Evolutionary conservation across 2,329 filamentous ascomycete genomes (phyloP), one percentile per base, ranked within the genome.

Genomic region (Mycosphaerella sp.): DNA sequence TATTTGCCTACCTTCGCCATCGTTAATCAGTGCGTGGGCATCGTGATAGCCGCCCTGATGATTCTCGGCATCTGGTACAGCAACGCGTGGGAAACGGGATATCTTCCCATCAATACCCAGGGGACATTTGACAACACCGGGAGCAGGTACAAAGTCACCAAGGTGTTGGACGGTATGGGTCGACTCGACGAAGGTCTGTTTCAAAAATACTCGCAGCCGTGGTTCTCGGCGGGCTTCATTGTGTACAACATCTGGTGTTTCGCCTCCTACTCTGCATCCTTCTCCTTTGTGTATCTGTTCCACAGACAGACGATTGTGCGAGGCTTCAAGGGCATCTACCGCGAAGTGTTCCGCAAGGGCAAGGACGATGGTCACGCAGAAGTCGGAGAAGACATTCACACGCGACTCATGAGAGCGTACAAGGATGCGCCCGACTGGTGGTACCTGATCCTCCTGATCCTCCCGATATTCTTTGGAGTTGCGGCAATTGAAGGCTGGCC

Each of bases 71-170:
- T 60, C n/a, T 60, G 53, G 34, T 95, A 92, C 71, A 76, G 77
- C 66, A 92, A 93, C 63, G 75, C 86, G 53, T 82, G 90, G 63
- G 91, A 84, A 70, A 86, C 87, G 1, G 85, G 86, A 0, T 93
- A 89, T 67, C 86, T 95, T 82, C 89, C 89, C 0, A 91, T 95
- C 32, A 76, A 93, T 2, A 92, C 88, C 1, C 80, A 86, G 0
- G 82, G 84, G 3, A 88, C 93, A 1, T 95, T 91, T 65, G 89
- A 95, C 71, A 92, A 95, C 66, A 86, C 79, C 1, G 89, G 87
- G 14, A 78, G 84, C 17, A 79, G 86, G 21, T 95, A 93, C 72
- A 80, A 95, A 61, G 89, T 95, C 51, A 84, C 81, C 71, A 85
- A 80, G 61, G 90, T 95, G 36, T 73, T 95, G 45, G 92, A 87